A percentile compares a stretch with the other conserved stretches of the same genome.
These are phyloP conservation scores for Pythium volutum DNA, from an alignment of 352 stramenopile genomes.

Conservation along the genomic window DNA sequence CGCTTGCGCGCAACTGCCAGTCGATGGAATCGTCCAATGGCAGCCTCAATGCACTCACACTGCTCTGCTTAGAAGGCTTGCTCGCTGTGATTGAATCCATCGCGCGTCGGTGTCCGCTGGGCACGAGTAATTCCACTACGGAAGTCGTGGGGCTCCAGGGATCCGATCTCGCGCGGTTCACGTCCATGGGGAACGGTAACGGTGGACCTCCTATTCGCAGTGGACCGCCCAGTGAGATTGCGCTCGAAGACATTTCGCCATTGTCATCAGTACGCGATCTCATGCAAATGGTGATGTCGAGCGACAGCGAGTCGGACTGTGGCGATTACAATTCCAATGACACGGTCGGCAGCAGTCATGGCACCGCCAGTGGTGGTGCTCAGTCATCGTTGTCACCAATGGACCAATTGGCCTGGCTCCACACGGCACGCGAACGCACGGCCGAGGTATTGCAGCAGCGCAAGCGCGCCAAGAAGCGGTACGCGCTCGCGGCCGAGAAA, in stretches of 20 bases:
- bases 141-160: conserved; percentile 40
- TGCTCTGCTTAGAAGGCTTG: conserved; percentile 79
- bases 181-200: conserved; percentile 11
- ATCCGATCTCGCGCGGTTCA: conserved; percentile 68
- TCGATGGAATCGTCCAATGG: conserved; percentile 61
- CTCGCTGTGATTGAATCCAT: conserved; percentile 95
- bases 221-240: conserved; percentile 38
- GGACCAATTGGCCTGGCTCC: conserved; percentile 74
- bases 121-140: conserved; percentile 16
- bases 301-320: conserved; percentile 71
- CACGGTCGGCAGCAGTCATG: conserved; percentile 20
- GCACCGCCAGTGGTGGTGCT: background rate
- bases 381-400: conserved; percentile 11
- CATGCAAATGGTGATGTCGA: conserved; percentile 82
- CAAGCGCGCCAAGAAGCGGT: conserved; percentile 90
- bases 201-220: conserved; percentile 7
- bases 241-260: conserved; percentile 78
- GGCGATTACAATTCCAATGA: conserved; percentile 48
- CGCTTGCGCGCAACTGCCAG: conserved; percentile 87
- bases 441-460: conserved; percentile 88
- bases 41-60: conserved; percentile 60
- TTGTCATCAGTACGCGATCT: conserved; percentile 80
- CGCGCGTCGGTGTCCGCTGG: conserved; percentile 77
- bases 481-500: conserved; percentile 86
- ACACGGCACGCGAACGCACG: conserved; percentile 81